Conservation (phyloP, 441 rosid genomes). For the Aleurites moluccanus region DNA sequence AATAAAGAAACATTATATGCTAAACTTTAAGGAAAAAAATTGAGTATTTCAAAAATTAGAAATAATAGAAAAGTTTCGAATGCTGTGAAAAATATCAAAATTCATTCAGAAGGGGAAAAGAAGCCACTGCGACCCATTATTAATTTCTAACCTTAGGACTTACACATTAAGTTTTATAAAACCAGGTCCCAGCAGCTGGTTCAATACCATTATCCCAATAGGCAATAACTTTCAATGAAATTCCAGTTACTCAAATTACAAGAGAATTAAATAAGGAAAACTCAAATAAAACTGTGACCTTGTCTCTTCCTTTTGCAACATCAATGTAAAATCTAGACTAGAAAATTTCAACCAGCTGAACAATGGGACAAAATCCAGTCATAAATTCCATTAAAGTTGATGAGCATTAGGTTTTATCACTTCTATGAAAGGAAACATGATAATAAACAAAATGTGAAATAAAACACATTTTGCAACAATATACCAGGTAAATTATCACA, state of each 20-base stretch:
- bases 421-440: background rate
- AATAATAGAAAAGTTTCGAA: too few species aligned
- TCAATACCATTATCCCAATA: background rate
- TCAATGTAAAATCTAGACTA: background rate
- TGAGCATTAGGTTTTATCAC: background rate
- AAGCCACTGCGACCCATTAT: background rate
- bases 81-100: background rate
- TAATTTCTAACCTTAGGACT: background rate
- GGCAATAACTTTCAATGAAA: background rate
- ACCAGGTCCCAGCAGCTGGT: background rate
- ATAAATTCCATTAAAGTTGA: background rate
- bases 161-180: background rate
- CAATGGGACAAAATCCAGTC: background rate
- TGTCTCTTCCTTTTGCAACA: background rate
- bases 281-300: background rate
- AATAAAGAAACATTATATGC: background rate
- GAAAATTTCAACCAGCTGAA: constrained; percentile 4
- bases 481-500: background rate
- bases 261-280: background rate
- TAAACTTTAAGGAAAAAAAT: background rate
- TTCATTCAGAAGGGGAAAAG: background rate
- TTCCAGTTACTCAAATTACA: background rate
- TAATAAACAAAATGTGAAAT: background rate
- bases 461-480: background rate
- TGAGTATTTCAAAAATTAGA: background rate